Base-by-base conservation (phyloP, 345 rosid genomes). In the Camelina sativa region DNA sequence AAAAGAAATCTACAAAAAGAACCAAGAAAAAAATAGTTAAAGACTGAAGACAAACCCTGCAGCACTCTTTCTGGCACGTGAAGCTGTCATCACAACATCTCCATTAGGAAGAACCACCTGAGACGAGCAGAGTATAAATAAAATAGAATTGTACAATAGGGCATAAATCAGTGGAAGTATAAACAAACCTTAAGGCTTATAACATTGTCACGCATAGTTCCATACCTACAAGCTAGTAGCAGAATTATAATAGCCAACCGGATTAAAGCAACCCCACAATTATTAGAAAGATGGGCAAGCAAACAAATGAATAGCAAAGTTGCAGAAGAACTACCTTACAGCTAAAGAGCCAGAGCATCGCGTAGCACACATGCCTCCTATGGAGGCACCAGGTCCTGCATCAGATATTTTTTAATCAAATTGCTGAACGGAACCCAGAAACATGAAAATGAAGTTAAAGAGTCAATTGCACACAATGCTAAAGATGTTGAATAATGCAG, bases 261-360 rank as follows among this genome's bases (percentile, higher is more conserved):
- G 56, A 48, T 77, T 46, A 56, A 77, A 50, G 57, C 66, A 65
- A 2, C 32, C 62, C 62, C 61, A 57, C 25, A 56, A 4, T 65
- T 65, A n/a, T n/a, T 65, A 1, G 43, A 53, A 62, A 43, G 22
- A 44, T 44, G 48, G 51, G 71, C 2, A 6, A 76, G 8, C 25
- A 56, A 47, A 3, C 64, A 41, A 66, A 43, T 38, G 38, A 67
- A 54, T 12, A 23, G n/a, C 13, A 19, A 22, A 0, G 17, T 19
- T 16, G 63, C 68, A 72, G 77, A 74, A 77, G 30, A 75, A 72
- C 47, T 81, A 94, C 98, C 97, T 87, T 69, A 88, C 96, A 53
- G 98, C 97, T 74, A 94, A 82, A 78, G 97, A 91, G 60, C 97
- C 98, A 59, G 97, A 94, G 88, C 96, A 94, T 44, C 97, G 96